A percentile compares a stretch with the other conserved stretches of the same genome.
phyloP scores from a whole-genome alignment of 495 filamentous ascomycete species.

The Trichoderma parareesei region DNA sequence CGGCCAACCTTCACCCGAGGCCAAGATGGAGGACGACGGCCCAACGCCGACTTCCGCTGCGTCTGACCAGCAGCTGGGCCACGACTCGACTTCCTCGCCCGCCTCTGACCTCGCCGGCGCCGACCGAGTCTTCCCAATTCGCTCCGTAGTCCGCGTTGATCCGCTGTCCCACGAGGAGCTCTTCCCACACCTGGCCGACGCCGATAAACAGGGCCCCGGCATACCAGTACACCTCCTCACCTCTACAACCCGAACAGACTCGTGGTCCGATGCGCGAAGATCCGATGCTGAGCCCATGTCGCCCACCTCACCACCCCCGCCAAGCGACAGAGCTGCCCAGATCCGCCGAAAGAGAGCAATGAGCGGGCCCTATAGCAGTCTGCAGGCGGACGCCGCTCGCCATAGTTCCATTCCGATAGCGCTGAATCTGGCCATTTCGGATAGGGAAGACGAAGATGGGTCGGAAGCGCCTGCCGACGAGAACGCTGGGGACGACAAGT shows the following conservation, averaged over 20 bases:
- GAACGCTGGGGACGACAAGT: neutral
- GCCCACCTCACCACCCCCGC: neutral
- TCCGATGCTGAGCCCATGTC: neutral
- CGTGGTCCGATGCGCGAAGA: constrained; percentile 8
- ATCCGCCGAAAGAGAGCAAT: constrained; percentile 19
- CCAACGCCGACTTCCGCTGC: constrained; percentile 11
- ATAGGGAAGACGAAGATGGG: constrained; percentile 27
- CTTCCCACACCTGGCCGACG: constrained; percentile 15
- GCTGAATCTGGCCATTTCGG: constrained; percentile 20
- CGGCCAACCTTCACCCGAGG: constrained; percentile 13
- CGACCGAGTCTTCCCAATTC: constrained; percentile 78
- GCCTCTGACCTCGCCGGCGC: neutral
- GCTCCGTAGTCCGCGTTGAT: constrained; percentile 70
- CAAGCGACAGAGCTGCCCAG: constrained; percentile 4
- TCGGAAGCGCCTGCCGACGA: constrained; percentile 13
- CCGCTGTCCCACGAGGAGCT: constrained; percentile 31
- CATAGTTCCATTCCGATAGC: constrained; percentile 17
- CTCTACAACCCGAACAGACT: neutral
- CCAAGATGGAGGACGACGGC: neutral
- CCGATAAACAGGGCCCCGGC: constrained; percentile 8
- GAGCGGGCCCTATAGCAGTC: constrained; percentile 22
- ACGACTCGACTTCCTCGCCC: neutral
- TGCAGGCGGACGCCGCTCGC: constrained; percentile 24
- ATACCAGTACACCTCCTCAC: neutral
- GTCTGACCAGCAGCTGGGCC: constrained; percentile 15